phyloP scores from a whole-genome alignment of 441 rosid genomes.

The Flueggea neowawraea region DNA sequence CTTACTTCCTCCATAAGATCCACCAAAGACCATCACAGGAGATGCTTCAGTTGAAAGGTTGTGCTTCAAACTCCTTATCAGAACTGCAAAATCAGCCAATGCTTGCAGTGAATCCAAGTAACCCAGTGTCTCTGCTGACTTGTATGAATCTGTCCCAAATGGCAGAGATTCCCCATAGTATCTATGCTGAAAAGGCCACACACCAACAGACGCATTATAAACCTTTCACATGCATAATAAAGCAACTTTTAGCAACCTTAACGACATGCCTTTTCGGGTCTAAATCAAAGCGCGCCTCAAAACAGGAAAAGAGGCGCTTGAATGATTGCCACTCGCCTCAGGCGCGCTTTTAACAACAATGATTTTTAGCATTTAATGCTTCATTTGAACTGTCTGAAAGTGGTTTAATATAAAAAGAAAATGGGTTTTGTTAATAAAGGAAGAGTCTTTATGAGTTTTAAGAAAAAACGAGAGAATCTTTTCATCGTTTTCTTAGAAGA shows the following conservation, averaged over 20 bases:
- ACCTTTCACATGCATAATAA: background rate
- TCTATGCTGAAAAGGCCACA: conserved; percentile 47
- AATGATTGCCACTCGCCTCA: too few species aligned
- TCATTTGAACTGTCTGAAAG: too few species aligned
- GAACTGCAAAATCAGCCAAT: conserved; percentile 66
- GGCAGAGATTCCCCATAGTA: conserved; percentile 70
- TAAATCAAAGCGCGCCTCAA: too few species aligned
- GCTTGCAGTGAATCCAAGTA: conserved; percentile 79
- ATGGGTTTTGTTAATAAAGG: too few species aligned
- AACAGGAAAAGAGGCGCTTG: too few species aligned
- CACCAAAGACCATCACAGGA: conserved; percentile 82
- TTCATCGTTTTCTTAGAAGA: conserved; percentile 5
- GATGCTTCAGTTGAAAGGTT: conserved; percentile 68
- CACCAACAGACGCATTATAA: conserved; percentile 9
- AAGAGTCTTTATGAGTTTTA: background rate
- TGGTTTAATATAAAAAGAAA: too few species aligned
- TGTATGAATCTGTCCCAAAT: conserved; percentile 53
- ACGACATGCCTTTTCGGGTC: background rate
- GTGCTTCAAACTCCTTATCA: conserved; percentile 68
- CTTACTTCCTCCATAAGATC: conserved; percentile 88
- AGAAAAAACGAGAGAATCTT: background rate
- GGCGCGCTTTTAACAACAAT: too few species aligned
- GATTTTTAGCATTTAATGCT: too few species aligned
- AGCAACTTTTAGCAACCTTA: background rate
- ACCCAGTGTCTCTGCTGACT: conserved; percentile 55